These are phyloP conservation scores for Alternaria sp. DNA, from an alignment of 2,329 filamentous ascomycete genomes.

Conservation along the genomic window DNA sequence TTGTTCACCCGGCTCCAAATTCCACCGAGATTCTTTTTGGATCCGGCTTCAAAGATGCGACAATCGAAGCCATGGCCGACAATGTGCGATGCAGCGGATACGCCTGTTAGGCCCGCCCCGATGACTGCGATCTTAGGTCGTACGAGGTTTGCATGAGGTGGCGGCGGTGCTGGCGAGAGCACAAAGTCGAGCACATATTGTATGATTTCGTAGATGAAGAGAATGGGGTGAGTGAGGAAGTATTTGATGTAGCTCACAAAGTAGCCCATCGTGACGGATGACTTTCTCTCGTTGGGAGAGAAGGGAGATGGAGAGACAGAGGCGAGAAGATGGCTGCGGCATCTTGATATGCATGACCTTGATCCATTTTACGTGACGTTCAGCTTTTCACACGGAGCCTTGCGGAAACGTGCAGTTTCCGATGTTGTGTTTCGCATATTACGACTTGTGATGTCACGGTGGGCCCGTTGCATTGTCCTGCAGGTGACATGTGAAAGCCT, in stretches of 20 bases:
- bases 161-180: constrained; percentile 73
- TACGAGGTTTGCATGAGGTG: constrained; percentile 61
- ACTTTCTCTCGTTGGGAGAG: background rate
- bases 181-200: constrained; percentile 70
- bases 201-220: constrained; percentile 68
- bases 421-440: constrained; percentile 16
- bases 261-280: constrained; percentile 26
- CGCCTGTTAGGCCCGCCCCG: constrained; percentile 67
- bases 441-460: constrained; percentile 32
- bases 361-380: background rate
- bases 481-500: constrained; percentile 28
- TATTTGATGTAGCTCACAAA: constrained; percentile 23
- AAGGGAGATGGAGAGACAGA: background rate
- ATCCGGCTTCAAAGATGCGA: constrained; percentile 76
- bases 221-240: constrained; percentile 53
- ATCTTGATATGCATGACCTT: background rate
- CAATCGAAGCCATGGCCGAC: constrained; percentile 87
- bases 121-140: constrained; percentile 64
- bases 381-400: background rate
- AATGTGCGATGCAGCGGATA: constrained; percentile 81
- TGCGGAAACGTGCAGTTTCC: constrained; percentile 17
- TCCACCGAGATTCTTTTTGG: constrained; percentile 71
- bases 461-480: constrained; percentile 8
- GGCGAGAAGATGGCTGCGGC: background rate
- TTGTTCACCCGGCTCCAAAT: constrained; percentile 87